A percentile compares a stretch with the other conserved stretches of the same genome.
phyloP scores from a whole-genome alignment of 2,329 filamentous ascomycete genomes.

The Venturiaceae sp. region DNA sequence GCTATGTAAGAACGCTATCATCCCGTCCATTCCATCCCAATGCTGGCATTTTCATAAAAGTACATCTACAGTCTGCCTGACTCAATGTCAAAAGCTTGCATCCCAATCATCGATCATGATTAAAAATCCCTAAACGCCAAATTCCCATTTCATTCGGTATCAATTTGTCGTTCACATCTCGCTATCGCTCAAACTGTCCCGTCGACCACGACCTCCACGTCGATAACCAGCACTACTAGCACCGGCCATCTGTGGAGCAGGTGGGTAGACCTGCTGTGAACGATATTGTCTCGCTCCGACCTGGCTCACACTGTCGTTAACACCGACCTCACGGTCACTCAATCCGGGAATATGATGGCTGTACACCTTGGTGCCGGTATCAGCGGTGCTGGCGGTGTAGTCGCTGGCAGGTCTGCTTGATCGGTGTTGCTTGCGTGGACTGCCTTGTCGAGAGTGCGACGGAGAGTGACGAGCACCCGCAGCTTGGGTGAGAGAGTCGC shows the following conservation, averaged over 20 bases:
- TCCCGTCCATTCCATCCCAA: not conserved
- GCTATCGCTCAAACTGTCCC: constrained; percentile 3
- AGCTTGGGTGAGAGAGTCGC: not conserved
- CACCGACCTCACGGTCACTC: constrained; percentile 26
- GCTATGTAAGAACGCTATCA: not conserved
- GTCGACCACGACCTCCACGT: constrained; percentile 3
- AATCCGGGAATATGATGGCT: constrained; percentile 47
- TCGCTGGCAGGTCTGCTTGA: constrained; percentile 27
- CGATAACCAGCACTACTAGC: constrained; percentile 1
- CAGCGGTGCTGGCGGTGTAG: constrained; percentile 19
- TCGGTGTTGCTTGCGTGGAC: constrained; percentile 24
- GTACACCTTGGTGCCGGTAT: constrained; percentile 44
- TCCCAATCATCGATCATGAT: constrained; percentile 1
- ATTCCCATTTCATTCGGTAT: not conserved
- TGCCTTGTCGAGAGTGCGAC: constrained; percentile 12
- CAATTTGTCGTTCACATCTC: constrained; percentile 2
- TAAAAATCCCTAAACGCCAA: not conserved
- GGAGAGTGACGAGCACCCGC: not conserved
- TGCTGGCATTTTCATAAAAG: not conserved
- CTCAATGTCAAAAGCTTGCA: not conserved
- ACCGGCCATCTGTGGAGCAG: not conserved
- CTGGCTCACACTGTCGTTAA: constrained; percentile 29
- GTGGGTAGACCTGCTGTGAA: not conserved
- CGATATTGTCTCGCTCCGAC: constrained; percentile 17
- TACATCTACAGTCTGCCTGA: not conserved